Evolutionary conservation across 148 eudicot genomes (phyloP), one percentile per base, ranked within the genome.

Genomic region (Cornus controversa): DNA sequence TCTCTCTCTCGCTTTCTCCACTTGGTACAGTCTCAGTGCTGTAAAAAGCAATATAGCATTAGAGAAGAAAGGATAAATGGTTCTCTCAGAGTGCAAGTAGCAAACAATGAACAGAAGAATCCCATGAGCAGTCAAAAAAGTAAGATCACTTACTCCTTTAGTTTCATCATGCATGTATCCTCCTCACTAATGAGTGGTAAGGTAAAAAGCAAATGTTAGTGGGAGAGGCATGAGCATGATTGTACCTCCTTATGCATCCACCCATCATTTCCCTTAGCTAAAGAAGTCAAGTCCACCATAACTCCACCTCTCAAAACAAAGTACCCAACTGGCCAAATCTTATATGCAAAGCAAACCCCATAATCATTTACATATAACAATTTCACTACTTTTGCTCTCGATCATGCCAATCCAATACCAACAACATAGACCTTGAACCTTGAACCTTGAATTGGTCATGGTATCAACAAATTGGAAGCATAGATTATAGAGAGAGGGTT

Each of bases 281-380:
- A n/a, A n/a, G n/a, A n/a, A n/a, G n/a, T n/a, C n/a, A 67, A 1
- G 24, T 1, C 77, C 77, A 40, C 20, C 77, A 64, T 29, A 73
- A 27, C 67, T 40, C 76, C 67, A 73, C 76, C 76, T 73, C 76
- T 72, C 75, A 57, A 57, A 72, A 13, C 15, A 60, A 10, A 60
- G 31, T 10, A 18, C 50, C 15, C 27, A 15, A 25, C 27, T 16
- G 18, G 4, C 69, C 15, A 31, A 2, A n/a, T 23, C 45, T 57
- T 28, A 53, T 54, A 9, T 13, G 16, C 76, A 47, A 50, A 45
- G 53, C 34, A 26, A 58, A 31, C n/a, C n/a, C n/a, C 63, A 54
- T 23, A 29, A 23, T 25, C 37, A 10, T 29, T 10, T n/a, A 28
- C 18, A n/a, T 25, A 24, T 71, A 11, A 28, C 66, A 9, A 34